Conservation (phyloP, 75 land plant species). For the Sequoia sempervirens region DNA sequence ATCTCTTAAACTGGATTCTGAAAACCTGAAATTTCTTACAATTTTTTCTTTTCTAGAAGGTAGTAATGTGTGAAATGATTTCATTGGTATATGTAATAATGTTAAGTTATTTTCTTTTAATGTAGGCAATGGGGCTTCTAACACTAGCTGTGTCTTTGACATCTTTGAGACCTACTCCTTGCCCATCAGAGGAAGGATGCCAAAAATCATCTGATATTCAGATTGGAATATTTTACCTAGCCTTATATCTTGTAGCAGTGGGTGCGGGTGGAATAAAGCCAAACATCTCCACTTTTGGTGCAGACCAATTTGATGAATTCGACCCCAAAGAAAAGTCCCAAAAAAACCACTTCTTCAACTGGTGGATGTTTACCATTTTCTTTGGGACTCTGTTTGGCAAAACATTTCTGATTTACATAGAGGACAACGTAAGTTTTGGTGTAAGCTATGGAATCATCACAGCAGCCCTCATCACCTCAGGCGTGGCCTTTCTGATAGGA, state of each 20-base stretch:
- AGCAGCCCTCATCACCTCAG: constrained; percentile 43
- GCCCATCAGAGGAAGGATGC: constrained; percentile 33
- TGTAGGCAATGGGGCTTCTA: constrained; percentile 61
- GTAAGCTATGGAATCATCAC: constrained; percentile 22
- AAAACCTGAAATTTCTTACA: no score
- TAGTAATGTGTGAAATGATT: no score
- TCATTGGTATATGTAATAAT: no score
- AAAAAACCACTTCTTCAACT: constrained; percentile 82
- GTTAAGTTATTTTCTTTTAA: neutral
- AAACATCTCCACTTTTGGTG: constrained; percentile 88
- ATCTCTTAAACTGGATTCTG: no score
- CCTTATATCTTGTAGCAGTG: constrained; percentile 82
- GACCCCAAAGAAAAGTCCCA: constrained; percentile 63
- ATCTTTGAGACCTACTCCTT: constrained; percentile 51
- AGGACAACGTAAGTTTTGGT: constrained; percentile 30
- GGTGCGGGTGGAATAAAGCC: constrained; percentile 94
- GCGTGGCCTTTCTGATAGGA: constrained; percentile 19
- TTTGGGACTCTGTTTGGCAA: no score
- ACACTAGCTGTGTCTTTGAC: constrained; percentile 80
- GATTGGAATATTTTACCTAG: constrained; percentile 72
- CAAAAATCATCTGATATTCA: constrained; percentile 48
- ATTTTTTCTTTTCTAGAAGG: no score
- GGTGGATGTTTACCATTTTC: constrained; percentile 44
- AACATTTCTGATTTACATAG: constrained; percentile 1
- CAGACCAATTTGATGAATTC: constrained; percentile 89